Evolutionary conservation across 805 yeast genomes (phyloP).

Genomic region (Kazachstania martiniae): DNA sequence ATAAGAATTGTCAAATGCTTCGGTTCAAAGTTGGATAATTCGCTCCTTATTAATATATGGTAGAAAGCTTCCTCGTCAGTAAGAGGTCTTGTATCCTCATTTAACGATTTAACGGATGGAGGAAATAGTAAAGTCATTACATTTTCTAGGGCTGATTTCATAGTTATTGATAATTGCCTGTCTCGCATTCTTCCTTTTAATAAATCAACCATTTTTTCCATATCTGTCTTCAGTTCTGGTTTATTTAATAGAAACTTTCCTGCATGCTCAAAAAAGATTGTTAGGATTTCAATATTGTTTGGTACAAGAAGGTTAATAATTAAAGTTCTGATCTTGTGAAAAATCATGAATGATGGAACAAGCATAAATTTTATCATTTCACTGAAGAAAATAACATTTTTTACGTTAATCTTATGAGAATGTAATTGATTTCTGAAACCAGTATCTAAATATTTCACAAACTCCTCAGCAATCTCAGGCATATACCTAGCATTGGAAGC

Average conservation of each 20-base stretch:
- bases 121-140: constrained; percentile 47
- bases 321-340: constrained; percentile 60
- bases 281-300: constrained; percentile 56
- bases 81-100: constrained; percentile 15
- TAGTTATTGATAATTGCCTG: constrained; percentile 39
- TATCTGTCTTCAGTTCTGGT: constrained; percentile 45
- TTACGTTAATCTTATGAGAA: constrained; percentile 41
- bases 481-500: constrained; percentile 44
- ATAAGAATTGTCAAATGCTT: constrained; percentile 30
- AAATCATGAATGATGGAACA: constrained; percentile 57
- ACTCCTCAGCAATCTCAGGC: constrained; percentile 40
- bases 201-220: constrained; percentile 52
- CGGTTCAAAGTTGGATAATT: constrained; percentile 32
- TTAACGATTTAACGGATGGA: constrained; percentile 33
- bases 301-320: constrained; percentile 41
- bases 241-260: constrained; percentile 54
- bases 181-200: constrained; percentile 41
- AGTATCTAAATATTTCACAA: constrained; percentile 44
- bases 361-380: constrained; percentile 71
- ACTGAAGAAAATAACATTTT: constrained; percentile 49
- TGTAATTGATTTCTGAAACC: constrained; percentile 53
- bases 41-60: constrained; percentile 39
- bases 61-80: constrained; percentile 41
- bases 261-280: constrained; percentile 60
- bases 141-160: constrained; percentile 48